A percentile compares a stretch with the other conserved stretches of the same genome.
phyloP scores from a whole-genome alignment of 2,329 filamentous ascomycete species.

The Rutstroemia sp. region DNA sequence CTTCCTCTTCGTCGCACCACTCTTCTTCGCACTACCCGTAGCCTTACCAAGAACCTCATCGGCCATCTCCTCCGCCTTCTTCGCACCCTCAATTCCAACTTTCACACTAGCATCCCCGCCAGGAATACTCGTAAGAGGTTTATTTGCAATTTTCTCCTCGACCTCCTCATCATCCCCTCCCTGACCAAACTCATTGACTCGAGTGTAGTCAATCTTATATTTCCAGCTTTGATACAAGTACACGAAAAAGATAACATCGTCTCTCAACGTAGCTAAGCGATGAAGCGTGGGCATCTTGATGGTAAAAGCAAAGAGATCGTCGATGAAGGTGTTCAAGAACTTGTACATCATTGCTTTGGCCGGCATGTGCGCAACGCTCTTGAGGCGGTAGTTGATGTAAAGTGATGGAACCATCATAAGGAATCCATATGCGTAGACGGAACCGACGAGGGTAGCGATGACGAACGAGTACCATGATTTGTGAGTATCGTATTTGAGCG shows the following conservation, averaged over 20 bases:
- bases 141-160: constrained; percentile 40
- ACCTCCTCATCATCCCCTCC: constrained; percentile 82
- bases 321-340: constrained; percentile 97
- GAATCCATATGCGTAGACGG: constrained; percentile 97
- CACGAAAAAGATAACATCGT: constrained; percentile 97
- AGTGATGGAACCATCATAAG: constrained; percentile 97
- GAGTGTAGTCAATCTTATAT: constrained; percentile 84
- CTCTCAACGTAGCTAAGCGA: constrained; percentile 81
- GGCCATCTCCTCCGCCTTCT: constrained; percentile 17
- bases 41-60: constrained; percentile 32
- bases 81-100: constrained; percentile 29
- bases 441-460: constrained; percentile 90
- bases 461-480: constrained; percentile 98
- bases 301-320: constrained; percentile 96
- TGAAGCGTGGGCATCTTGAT: constrained; percentile 99
- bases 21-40: constrained; percentile 40
- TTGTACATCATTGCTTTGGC: constrained; percentile 96
- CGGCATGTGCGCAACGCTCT: constrained; percentile 94
- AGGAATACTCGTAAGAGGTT: constrained; percentile 24
- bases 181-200: constrained; percentile 97
- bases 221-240: constrained; percentile 93
- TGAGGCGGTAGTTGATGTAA: constrained; percentile 98
- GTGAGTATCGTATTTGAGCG: constrained; percentile 84
- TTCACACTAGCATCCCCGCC: constrained; percentile 16
- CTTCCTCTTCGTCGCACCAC: constrained; percentile 42